Evolutionary conservation across 2,329 filamentous ascomycete genomes (phyloP).

Genomic region (Emmonsiellopsis sp.): DNA sequence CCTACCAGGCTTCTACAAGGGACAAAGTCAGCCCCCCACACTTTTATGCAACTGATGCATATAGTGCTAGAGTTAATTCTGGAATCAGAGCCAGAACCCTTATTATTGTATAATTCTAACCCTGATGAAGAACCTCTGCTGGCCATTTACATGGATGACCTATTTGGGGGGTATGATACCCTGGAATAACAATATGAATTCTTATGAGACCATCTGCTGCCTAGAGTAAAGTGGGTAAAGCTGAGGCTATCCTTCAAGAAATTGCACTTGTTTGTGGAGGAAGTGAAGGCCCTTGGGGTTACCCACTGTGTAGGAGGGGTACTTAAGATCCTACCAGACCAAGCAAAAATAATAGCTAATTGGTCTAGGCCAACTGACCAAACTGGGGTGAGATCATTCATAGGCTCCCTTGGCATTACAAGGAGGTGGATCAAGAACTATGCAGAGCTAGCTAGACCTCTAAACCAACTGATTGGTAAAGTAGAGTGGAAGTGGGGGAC

Average conservation of each 20-base stretch:
- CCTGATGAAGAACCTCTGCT: neutral
- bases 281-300: neutral
- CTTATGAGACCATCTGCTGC: neutral
- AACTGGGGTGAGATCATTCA: no score
- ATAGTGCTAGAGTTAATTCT: neutral
- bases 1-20: neutral
- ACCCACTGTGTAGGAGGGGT: no score
- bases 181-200: neutral
- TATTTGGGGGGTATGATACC: neutral
- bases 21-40: neutral
- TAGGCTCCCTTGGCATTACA: no score
- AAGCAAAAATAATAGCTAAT: no score
- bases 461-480: no score
- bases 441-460: no score
- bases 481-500: no score
- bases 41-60: neutral
- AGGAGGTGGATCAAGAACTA: no score
- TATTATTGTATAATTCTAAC: neutral
- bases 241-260: conserved; percentile 3
- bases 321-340: no score
- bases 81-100: neutral
- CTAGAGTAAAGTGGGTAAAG: neutral
- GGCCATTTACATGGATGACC: neutral
- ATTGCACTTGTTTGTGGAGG: neutral
- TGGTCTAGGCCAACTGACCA: no score